phyloP scores from a whole-genome alignment of 208 protist species.

The Crithidia mellificae region DNA sequence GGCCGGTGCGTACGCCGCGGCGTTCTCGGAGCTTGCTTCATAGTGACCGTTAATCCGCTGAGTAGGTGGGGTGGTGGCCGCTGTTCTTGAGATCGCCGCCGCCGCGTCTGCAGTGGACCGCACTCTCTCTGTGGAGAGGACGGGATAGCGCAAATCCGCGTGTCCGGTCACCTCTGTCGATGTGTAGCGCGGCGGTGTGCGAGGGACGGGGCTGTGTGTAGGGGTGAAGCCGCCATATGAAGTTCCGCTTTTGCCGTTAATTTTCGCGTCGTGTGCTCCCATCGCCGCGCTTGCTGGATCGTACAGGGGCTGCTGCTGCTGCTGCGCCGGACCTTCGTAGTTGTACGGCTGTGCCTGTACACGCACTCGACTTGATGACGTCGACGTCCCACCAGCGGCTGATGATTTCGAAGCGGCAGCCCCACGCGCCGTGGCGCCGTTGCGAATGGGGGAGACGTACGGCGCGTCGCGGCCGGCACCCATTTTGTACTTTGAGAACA shows the following conservation, averaged over 20 bases:
- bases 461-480: neutral
- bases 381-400: too few relatives aligned
- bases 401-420: too few relatives aligned
- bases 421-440: too few relatives aligned
- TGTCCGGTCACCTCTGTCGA: neutral
- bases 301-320: neutral
- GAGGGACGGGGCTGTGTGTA: slow-evolving; percentile 8
- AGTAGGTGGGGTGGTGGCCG: neutral
- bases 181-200: slow-evolving; percentile 13
- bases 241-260: neutral
- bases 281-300: too few relatives aligned
- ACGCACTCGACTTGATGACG: too few relatives aligned
- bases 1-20: neutral
- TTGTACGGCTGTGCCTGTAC: too few relatives aligned
- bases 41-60: neutral
- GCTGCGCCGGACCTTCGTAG: neutral
- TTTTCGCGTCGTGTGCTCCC: neutral
- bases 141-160: slow-evolving; percentile 9
- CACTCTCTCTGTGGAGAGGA: neutral
- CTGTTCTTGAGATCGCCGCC: too few relatives aligned
- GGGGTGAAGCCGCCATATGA: too few relatives aligned
- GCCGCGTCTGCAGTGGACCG: neutral
- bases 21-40: neutral
- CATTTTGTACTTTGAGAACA: slow-evolving; percentile 7
- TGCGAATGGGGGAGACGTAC: slow-evolving; percentile 2